These are phyloP conservation scores for Vigna nakashimae DNA, from an alignment of 306 rosid species.

Conservation along the genomic window DNA sequence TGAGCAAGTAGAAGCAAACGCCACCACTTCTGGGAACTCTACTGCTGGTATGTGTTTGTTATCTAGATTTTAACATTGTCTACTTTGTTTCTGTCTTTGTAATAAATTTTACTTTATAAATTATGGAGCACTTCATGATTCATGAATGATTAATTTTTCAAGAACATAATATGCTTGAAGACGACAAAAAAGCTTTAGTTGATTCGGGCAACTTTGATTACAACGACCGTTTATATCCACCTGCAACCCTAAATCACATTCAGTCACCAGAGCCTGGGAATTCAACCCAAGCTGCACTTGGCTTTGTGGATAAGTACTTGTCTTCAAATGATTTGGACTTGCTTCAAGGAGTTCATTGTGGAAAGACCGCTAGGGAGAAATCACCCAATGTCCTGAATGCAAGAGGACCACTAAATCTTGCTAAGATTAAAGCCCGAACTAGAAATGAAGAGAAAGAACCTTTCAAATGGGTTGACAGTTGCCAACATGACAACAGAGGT, in stretches of 20 bases:
- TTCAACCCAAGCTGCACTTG: conserved; percentile 63
- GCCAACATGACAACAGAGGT: conserved; percentile 36
- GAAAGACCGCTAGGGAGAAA: conserved; percentile 50
- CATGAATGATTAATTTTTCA: conserved; percentile 35
- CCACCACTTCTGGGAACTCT: conserved; percentile 44
- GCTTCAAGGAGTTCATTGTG: conserved; percentile 43
- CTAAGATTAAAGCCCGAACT: conserved; percentile 44
- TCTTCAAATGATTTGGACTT: conserved; percentile 44
- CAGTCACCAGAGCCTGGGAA: conserved; percentile 56
- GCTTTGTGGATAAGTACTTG: conserved; percentile 69
- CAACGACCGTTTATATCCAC: conserved; percentile 31
- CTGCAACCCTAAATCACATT: conserved; percentile 43
- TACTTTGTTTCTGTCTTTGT: background rate
- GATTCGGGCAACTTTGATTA: conserved; percentile 37
- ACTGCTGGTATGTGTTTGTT: conserved; percentile 52
- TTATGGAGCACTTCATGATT: conserved; percentile 26
- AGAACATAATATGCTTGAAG: conserved; percentile 47
- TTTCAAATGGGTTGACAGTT: conserved; percentile 57
- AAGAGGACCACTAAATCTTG: conserved; percentile 59
- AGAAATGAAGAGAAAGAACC: conserved; percentile 48
- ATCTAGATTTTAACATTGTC: background rate
- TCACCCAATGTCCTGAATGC: conserved; percentile 53
- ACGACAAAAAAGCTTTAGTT: conserved; percentile 43
- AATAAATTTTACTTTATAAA: background rate
- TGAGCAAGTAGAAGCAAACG: conserved; percentile 43